Evolutionary conservation across 2,329 filamentous ascomycete genomes (phyloP), one percentile per base, ranked within the genome.

Genomic region (Venturia aucupariae): DNA sequence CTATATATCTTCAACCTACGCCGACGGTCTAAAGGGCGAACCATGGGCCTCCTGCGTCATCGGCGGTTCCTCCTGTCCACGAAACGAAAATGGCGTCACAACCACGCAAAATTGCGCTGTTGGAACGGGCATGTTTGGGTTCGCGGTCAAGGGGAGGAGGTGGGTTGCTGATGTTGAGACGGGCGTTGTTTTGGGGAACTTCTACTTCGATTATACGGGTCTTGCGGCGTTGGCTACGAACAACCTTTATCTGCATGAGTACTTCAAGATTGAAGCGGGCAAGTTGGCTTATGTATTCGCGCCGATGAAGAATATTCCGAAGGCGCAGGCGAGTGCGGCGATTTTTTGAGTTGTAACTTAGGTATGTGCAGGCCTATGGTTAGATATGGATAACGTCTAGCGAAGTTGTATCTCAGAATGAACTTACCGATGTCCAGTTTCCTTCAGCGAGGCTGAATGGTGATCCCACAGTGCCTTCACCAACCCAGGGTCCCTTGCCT

Each of bases 91-190:
- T 22, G 63, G 63, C 10, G 63, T 65, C 19, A 41, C 39, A 24
- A 65, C 63, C 19, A 64, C 63, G 5, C 11, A 32, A 3, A 39
- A 48, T 13, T 65, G 59, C 24, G 63, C 59, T 24, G 63, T 65
- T 19, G 63, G 63, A 24, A 51, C 59, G 24, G 63, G 63, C 19
- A 65, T 44, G 32, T 65, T 65, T 42, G 63, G 57, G 6, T 65
- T 54, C 7, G 24, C 39, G 13, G 42, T 51, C 13, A 44, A 24
- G 22, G 42, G 42, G 13, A 30, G 63, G 35, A 27, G 63, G 17
- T 65, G 55, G 55, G 63, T 65, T 19, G 63, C 59, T 15, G 63
- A 65, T 51, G 64, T 59, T 32, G 35, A 63, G 22, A 65, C 63
- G 32, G 63, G 59, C 13, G 63, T 65, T 32, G 63, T 65, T 11